phyloP scores from a whole-genome alignment of 108 stramenopile genomes.

The Pseudonitzschia multiseries region DNA sequence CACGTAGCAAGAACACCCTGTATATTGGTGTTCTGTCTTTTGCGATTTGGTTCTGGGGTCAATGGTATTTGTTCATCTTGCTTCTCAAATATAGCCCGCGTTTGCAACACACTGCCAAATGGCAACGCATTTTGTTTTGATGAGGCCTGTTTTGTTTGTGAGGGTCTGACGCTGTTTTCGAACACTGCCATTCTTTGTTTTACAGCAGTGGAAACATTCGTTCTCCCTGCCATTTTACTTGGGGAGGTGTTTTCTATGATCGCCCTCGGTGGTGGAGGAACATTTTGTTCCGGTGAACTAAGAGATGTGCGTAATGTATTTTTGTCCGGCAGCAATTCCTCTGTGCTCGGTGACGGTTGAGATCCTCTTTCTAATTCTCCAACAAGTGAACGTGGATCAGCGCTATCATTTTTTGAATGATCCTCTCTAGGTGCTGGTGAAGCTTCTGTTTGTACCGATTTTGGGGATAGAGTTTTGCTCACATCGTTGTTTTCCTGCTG shows the following conservation, averaged over 20 bases:
- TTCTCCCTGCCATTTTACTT: conserved; percentile 6
- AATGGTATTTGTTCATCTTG: not conserved
- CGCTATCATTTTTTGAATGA: too few species aligned
- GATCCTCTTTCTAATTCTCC: too few species aligned
- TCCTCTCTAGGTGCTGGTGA: too few species aligned
- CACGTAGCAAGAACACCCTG: conserved; percentile 11
- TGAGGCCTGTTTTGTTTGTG: not conserved
- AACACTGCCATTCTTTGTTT: conserved; percentile 27
- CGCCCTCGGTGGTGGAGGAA: not conserved
- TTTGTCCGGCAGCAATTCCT: too few species aligned
- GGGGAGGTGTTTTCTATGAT: not conserved
- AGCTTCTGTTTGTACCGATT: too few species aligned
- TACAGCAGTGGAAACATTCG: conserved; percentile 21
- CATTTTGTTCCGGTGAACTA: not conserved
- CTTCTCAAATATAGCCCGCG: conserved; percentile 11
- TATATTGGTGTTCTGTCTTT: not conserved
- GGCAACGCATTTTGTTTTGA: not conserved
- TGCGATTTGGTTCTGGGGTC: not conserved
- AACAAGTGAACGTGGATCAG: too few species aligned
- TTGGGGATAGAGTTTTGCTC: not conserved
- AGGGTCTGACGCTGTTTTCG: conserved; percentile 13
- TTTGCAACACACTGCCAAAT: conserved; percentile 7
- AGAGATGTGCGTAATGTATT: too few species aligned
- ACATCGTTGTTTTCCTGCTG: not conserved
- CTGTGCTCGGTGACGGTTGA: too few species aligned